phyloP scores from a whole-genome alignment of 2,329 filamentous ascomycete genomes.

The Paracamarosporium sp. region DNA sequence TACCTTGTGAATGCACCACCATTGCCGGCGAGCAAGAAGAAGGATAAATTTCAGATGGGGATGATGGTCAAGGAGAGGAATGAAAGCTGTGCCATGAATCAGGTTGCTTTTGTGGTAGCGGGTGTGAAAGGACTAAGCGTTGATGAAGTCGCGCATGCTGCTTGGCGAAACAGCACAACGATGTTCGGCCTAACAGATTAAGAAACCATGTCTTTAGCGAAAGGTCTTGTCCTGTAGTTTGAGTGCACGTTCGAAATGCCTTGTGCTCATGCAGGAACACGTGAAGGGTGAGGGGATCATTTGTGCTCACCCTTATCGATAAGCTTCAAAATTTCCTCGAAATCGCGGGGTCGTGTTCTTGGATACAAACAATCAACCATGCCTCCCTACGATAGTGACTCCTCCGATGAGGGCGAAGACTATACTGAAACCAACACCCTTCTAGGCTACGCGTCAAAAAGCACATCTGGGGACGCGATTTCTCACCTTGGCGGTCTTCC shows the following conservation, averaged over 20 bases:
- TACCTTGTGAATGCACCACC: constrained; percentile 50
- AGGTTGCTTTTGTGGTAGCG: constrained; percentile 57
- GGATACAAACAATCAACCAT: constrained; percentile 51
- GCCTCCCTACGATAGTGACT: constrained; percentile 87
- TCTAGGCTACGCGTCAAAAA: constrained; percentile 85
- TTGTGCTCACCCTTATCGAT: constrained; percentile 18
- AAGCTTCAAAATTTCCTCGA: not conserved
- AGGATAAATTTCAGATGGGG: constrained; percentile 55
- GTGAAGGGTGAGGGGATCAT: too few relatives aligned
- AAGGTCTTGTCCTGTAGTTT: too few relatives aligned
- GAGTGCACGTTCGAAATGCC: too few relatives aligned
- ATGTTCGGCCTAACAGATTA: not conserved
- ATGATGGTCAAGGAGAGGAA: constrained; percentile 60
- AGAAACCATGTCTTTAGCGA: too few relatives aligned
- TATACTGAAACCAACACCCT: constrained; percentile 86
- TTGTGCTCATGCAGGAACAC: too few relatives aligned
- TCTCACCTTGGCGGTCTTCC: constrained; percentile 88
- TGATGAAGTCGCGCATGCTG: constrained; percentile 52
- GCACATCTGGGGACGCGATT: constrained; percentile 79
- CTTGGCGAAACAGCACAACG: constrained; percentile 44
- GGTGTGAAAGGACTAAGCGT: constrained; percentile 54
- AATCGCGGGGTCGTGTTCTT: not conserved
- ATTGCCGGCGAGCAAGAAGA: constrained; percentile 55
- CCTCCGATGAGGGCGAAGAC: constrained; percentile 70
- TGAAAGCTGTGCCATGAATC: constrained; percentile 58